These are phyloP conservation scores for Xylaria hypoxylon DNA, from an alignment of 2,329 filamentous ascomycete species.

Conservation along the genomic window DNA sequence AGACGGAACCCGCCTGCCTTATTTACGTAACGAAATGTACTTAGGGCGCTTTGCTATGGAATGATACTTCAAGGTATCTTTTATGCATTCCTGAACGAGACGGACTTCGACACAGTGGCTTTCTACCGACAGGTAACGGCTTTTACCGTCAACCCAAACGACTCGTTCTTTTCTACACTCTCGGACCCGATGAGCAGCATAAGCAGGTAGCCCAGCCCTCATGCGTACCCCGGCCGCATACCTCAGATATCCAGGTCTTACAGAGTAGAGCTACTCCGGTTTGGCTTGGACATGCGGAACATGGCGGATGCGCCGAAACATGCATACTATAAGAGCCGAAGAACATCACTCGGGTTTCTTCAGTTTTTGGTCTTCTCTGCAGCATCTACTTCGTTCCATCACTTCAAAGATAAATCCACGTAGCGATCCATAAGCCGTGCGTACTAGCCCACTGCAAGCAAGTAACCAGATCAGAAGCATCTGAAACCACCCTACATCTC, in stretches of 20 bases:
- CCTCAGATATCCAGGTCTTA: background rate
- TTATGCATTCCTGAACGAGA: background rate
- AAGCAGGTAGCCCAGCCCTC: background rate
- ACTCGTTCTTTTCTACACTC: background rate
- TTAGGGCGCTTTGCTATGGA: background rate
- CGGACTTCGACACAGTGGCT: background rate
- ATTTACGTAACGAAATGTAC: background rate
- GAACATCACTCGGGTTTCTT: background rate
- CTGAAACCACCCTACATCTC: background rate
- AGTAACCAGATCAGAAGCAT: background rate
- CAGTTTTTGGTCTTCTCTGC: background rate
- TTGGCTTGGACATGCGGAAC: background rate
- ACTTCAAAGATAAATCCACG: background rate
- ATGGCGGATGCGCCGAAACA: background rate
- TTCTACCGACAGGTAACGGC: too few species aligned
- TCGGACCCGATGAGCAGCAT: background rate
- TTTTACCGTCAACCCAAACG: background rate
- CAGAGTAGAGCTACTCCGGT: background rate
- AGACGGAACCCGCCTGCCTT: background rate
- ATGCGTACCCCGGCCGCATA: constrained; percentile 11
- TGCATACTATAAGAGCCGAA: background rate
- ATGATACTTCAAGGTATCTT: too few species aligned
- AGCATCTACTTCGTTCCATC: background rate
- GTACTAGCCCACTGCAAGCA: too few species aligned
- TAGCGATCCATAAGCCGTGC: background rate